Percentiles rank a stretch among this genome's conserved stretches.
These are phyloP conservation scores for Cyberlindnera xylosilytica DNA, from an alignment of 805 yeast species.

Conservation along the genomic window DNA sequence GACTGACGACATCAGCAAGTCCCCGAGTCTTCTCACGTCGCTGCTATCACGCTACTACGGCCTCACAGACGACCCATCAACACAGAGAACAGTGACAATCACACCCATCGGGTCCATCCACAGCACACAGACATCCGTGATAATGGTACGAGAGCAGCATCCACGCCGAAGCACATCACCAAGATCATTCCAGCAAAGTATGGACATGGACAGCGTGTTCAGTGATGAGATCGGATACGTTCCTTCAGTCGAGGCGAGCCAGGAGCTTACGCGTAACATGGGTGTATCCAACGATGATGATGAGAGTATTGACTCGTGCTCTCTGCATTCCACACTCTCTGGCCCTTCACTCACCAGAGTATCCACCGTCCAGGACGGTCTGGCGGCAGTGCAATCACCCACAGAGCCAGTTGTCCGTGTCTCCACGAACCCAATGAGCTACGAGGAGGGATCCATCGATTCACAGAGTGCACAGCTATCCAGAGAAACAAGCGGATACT, in stretches of 20 bases:
- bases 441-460: slow-evolving; percentile 8
- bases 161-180: not conserved
- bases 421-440: slow-evolving; percentile 3
- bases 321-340: slow-evolving; percentile 7
- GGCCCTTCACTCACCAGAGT: slow-evolving; percentile 15
- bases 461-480: slow-evolving; percentile 6
- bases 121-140: slow-evolving; percentile 13
- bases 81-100: slow-evolving; percentile 10
- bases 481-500: slow-evolving; percentile 4
- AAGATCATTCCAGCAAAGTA: slow-evolving; percentile 1
- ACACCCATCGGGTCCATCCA: slow-evolving; percentile 17
- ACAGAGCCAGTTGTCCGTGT: slow-evolving; percentile 7
- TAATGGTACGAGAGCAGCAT: slow-evolving; percentile 11
- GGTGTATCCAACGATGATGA: not conserved
- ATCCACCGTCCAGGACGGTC: slow-evolving; percentile 10
- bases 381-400: not conserved
- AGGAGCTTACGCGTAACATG: not conserved
- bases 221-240: slow-evolving; percentile 19
- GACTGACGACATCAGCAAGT: slow-evolving; percentile 12
- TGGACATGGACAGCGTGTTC: slow-evolving; percentile 13
- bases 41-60: slow-evolving; percentile 15
- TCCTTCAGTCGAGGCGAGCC: slow-evolving; percentile 9
- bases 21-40: slow-evolving; percentile 14
- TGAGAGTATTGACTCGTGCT: slow-evolving; percentile 5
- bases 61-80: slow-evolving; percentile 1